A percentile compares a stretch with the other conserved stretches of the same genome.
These are phyloP conservation scores for Cystobasidium pallidum DNA, from an alignment of 1,284 basidiomycete species.

Conservation along the genomic window DNA sequence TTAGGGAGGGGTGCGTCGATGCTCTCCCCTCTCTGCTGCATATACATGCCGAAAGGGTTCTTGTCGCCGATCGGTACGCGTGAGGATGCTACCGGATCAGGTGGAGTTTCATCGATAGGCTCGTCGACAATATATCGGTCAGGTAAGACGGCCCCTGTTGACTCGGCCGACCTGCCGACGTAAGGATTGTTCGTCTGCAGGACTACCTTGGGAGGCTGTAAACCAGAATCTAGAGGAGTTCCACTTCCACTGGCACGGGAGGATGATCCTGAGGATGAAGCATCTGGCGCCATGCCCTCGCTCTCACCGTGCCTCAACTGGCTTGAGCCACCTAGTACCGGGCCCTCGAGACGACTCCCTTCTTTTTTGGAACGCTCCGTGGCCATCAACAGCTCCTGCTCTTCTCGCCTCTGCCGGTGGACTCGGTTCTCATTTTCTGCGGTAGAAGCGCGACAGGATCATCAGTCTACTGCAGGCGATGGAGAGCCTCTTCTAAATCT, in stretches of 20 bases:
- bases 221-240: background rate
- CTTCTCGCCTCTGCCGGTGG: constrained; percentile 38
- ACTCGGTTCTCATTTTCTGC: constrained; percentile 30
- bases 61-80: constrained; percentile 19
- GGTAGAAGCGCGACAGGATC: background rate
- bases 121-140: constrained; percentile 40
- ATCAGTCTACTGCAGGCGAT: background rate
- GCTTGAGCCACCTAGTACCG: background rate
- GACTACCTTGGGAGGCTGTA: background rate
- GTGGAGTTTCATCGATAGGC: constrained; percentile 9
- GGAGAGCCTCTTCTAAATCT: background rate
- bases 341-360: constrained; percentile 37
- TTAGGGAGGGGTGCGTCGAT: constrained; percentile 13
- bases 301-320: background rate
- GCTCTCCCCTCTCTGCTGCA: constrained; percentile 26
- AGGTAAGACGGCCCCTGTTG: background rate
- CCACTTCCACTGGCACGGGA: constrained; percentile 25
- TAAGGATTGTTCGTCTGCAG: constrained; percentile 38
- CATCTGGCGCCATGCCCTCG: constrained; percentile 24
- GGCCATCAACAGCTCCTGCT: constrained; percentile 43
- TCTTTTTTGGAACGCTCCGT: constrained; percentile 45
- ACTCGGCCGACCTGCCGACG: background rate
- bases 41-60: constrained; percentile 20
- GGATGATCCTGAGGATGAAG: constrained; percentile 30
- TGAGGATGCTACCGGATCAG: background rate